Conservation (phyloP, 306 rosid species). For the Fagus crenata region DNA sequence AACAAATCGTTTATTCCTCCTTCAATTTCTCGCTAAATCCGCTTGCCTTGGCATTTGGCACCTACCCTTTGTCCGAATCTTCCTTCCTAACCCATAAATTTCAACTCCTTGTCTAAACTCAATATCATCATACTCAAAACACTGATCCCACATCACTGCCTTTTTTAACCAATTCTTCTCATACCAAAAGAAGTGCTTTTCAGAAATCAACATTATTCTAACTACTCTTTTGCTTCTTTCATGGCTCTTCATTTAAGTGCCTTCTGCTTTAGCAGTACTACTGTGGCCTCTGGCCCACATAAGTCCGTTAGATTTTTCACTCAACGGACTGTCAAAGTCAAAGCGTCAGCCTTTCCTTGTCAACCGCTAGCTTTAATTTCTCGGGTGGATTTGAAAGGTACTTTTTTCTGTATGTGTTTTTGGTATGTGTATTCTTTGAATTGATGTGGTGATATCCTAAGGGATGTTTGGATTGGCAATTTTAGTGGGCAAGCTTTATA, state of each 20-base stretch:
- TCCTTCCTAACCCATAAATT: slow-evolving; percentile 18
- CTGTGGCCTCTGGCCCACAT: slow-evolving; percentile 32
- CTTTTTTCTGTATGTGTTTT: background rate
- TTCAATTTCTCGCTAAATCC: slow-evolving; percentile 9
- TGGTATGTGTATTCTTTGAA: too few species aligned
- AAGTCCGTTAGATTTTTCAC: slow-evolving; percentile 35
- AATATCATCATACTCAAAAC: background rate
- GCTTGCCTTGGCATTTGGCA: too few species aligned
- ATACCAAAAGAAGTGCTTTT: background rate
- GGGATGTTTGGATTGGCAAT: too few species aligned
- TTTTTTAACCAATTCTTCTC: too few species aligned
- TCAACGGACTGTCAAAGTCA: slow-evolving; percentile 42
- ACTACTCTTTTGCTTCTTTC: slow-evolving; percentile 16
- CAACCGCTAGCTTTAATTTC: slow-evolving; percentile 33
- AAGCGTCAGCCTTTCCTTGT: slow-evolving; percentile 40
- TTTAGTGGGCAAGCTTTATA: too few species aligned
- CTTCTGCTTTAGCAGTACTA: slow-evolving; percentile 38
- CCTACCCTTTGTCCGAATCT: background rate
- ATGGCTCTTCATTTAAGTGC: slow-evolving; percentile 73
- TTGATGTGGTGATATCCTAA: too few species aligned
- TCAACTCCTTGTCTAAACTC: background rate
- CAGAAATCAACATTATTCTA: slow-evolving; percentile 1
- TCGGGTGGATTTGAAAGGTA: slow-evolving; percentile 48
- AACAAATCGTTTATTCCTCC: too few species aligned
- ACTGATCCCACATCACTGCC: background rate